Conservation (phyloP, 805 yeast genomes). For the Ogataea sp. region DNA sequence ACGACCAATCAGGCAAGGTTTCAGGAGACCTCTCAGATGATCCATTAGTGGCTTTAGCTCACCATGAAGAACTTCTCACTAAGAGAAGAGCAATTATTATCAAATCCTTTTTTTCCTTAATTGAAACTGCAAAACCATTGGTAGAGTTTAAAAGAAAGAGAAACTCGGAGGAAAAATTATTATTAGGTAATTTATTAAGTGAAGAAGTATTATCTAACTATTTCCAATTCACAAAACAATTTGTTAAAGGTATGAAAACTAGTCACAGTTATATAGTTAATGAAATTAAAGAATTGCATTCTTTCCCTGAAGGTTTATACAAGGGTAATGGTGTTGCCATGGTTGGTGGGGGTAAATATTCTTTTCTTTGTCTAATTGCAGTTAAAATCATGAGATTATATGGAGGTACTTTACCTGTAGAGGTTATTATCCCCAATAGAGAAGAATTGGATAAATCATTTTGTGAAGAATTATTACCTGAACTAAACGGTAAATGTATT, state of each 20-base stretch:
- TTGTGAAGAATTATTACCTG: constrained; percentile 31
- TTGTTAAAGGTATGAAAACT: constrained; percentile 31
- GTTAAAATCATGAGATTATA: constrained; percentile 37
- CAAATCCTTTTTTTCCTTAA: constrained; percentile 13
- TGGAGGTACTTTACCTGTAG: constrained; percentile 40
- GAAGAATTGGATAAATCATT: constrained; percentile 29
- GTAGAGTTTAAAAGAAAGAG: constrained; percentile 5
- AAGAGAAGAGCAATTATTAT: constrained; percentile 10
- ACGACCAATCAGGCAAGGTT: too few relatives aligned
- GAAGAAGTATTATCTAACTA: constrained; percentile 10
- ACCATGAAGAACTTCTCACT: not conserved
- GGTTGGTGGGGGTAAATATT: constrained; percentile 52
- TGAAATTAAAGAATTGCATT: constrained; percentile 28
- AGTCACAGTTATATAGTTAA: constrained; percentile 37
- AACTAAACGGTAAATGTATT: constrained; percentile 32
- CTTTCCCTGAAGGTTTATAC: constrained; percentile 27
- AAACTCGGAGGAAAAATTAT: constrained; percentile 8
- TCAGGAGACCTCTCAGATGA: too few relatives aligned
- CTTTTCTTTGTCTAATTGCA: constrained; percentile 44
- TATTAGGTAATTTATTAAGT: constrained; percentile 5
- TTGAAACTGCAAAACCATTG: constrained; percentile 10
- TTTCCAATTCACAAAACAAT: constrained; percentile 34
- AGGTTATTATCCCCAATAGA: constrained; percentile 30
- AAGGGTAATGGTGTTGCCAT: constrained; percentile 48
- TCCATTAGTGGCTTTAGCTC: too few relatives aligned